Percentiles rank a stretch among this genome's conserved stretches.
phyloP scores from a whole-genome alignment of 1,139 yeast species.

The Hemisphaericaspora xylanilytica region DNA sequence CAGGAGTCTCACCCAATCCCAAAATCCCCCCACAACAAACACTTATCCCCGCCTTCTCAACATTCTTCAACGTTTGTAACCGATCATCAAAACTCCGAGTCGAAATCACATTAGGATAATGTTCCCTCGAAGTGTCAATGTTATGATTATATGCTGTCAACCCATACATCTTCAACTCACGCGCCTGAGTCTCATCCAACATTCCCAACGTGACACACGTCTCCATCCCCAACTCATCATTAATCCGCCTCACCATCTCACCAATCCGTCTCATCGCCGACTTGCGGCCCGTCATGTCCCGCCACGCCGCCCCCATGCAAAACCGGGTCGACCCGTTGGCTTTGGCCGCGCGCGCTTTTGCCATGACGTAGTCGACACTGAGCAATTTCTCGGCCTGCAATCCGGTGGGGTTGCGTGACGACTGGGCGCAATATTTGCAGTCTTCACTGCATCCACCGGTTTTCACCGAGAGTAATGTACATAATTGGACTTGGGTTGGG shows the following conservation, averaged over 20 bases:
- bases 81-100: slow-evolving; percentile 73
- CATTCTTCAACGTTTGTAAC: slow-evolving; percentile 60
- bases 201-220: slow-evolving; percentile 81
- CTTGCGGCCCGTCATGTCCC: slow-evolving; percentile 79
- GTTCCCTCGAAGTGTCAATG: slow-evolving; percentile 76
- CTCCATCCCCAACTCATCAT: slow-evolving; percentile 63
- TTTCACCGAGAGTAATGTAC: slow-evolving; percentile 72
- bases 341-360: slow-evolving; percentile 64
- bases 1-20: slow-evolving; percentile 73
- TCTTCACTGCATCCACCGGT: slow-evolving; percentile 84
- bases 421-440: slow-evolving; percentile 79
- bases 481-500: slow-evolving; percentile 68
- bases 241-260: slow-evolving; percentile 64
- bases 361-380: slow-evolving; percentile 57
- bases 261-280: slow-evolving; percentile 61
- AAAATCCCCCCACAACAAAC: slow-evolving; percentile 82
- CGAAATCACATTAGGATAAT: slow-evolving; percentile 68
- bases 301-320: slow-evolving; percentile 89
- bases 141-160: slow-evolving; percentile 81
- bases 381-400: slow-evolving; percentile 65
- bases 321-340: slow-evolving; percentile 72
- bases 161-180: slow-evolving; percentile 61
- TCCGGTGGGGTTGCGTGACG: slow-evolving; percentile 66
- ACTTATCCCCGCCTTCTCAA: slow-evolving; percentile 61
- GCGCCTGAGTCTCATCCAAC: slow-evolving; percentile 64